Evolutionary conservation across 345 rosid species (phyloP), one percentile per base, ranked within the genome.

Genomic region (Hibiscus syriacus): DNA sequence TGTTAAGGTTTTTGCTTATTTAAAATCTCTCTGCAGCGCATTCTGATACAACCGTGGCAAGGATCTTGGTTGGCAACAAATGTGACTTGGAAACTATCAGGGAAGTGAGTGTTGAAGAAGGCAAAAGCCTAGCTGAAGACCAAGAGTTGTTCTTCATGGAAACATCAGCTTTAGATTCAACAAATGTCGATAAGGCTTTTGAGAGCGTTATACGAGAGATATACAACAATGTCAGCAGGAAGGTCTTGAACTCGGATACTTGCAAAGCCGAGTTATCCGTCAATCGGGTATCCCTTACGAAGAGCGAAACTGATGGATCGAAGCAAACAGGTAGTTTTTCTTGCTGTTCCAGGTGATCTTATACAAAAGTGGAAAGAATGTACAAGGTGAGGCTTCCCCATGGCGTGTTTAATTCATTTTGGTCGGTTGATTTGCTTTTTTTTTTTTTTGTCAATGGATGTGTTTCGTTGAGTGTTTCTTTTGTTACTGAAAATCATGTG

Each of bases 91-190:
- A 41, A 41, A 41, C 48, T 41, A 41, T 41, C 48, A 41, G 48
- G n/a, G 90, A 89, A 26, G 92, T 92, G 70, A 82, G 84, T 16
- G 43, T 78, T 0, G 94, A 90, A 55, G 98, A 92, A 78, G 98
- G 92, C 29, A 92, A 82, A 74, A 77, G 73, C 63, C 83, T 92
- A 29, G 96, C 96, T 0, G 94, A 89, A 81, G 78, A 85, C 41
- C 86, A 92, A 77, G 91, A 88, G 20, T 70, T 92, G 74, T 89
- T 90, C 79, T 92, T 92, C 80, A 89, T 92, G 96, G 96, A 92
- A 74, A 87, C 98, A 34, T 92, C 48, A 2, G 48, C 48, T 41
- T 41, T 41, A 41, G 48, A 41, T 41, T 41, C 48, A 2, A 41
- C 48, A 4, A 41, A 41, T 13, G 48, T 41, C 5, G n/a, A 41